Base-by-base conservation (phyloP, 805 yeast genomes). In the Nakazawaea populi region DNA sequence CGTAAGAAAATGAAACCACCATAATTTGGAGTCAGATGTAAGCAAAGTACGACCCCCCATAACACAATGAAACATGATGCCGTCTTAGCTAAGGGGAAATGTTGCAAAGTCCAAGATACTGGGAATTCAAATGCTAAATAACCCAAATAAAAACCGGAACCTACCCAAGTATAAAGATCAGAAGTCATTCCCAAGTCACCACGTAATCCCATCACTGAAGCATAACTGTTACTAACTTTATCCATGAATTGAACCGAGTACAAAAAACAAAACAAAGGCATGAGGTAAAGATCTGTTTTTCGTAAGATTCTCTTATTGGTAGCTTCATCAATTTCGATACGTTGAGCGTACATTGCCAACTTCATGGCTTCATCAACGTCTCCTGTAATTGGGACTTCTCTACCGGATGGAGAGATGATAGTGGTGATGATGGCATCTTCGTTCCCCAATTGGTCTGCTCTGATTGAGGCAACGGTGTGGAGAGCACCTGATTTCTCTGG, bases 191-290 rank as follows among this genome's bases (percentile, higher is more conserved):
- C 52, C 53, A 71, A 60, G 49, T 68, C 75, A 8, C 60, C 59
- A 50, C 70, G 61, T 34, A 73, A 56, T 9, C 75, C 76, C 54
- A 71, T 60, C 37, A 72, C 56, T 0, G 72, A 57, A n/a, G 73
- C 73, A 49, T 68, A 72, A 4, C 73, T 63, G 48, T 64, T 66
- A 4, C 75, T 68, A 30, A 70, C 69, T 60, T 82, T 82, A 62
- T 78, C 87, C 82, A 81, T 77, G 55, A 72, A 79, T 58, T 79
- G 84, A 27, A 75, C 64, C 14, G 79, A 71, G 61, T 77, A 78
- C 42, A 76, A 58, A 28, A 73, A 52, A 56, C 76, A 73, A 65
- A 80, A 67, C 48, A 80, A 58, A 0, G 85, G 80, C 55, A 77
- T 67, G 55, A 81, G 58, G 53, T 69, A 73, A 38, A 74, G 46